Percentiles rank a stretch among this genome's conserved stretches.
phyloP scores from a whole-genome alignment of 2,329 filamentous ascomycete genomes.

The Tolypocladium inflatum region DNA sequence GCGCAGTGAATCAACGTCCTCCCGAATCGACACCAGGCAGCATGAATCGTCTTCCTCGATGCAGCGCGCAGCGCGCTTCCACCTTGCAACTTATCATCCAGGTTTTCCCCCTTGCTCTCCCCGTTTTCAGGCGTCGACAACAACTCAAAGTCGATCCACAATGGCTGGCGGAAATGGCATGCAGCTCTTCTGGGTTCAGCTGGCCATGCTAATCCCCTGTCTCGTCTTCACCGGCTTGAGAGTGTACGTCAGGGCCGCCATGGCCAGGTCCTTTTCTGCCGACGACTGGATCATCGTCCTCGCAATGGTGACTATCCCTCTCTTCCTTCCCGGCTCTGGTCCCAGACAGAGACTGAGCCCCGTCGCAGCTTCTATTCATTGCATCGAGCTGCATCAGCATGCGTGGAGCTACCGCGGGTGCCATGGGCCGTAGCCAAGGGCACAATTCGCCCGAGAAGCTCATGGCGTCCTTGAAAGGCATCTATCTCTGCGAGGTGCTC shows the following conservation, averaged over 20 bases:
- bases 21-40: background rate
- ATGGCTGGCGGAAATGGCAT: conserved; percentile 13
- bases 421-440: background rate
- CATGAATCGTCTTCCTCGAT: conserved; percentile 23
- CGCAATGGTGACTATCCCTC: background rate
- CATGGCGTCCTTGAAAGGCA: background rate
- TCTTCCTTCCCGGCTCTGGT: background rate
- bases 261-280: background rate
- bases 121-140: background rate
- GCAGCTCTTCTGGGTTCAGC: conserved; percentile 11
- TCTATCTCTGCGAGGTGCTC: conserved; percentile 2
- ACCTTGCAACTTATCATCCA: background rate
- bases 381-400: background rate
- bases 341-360: background rate
- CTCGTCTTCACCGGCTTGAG: conserved; percentile 26
- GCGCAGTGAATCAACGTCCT: background rate
- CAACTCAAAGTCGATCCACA: conserved; percentile 12
- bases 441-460: background rate
- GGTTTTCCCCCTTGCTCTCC: no score
- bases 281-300: conserved; percentile 3
- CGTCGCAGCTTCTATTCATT: background rate
- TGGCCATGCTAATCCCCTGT: conserved; percentile 21
- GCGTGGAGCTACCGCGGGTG: background rate
- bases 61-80: background rate
- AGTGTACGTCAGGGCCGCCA: conserved; percentile 1